Base-by-base conservation (phyloP, 495 filamentous ascomycete species). In the Durotheca rogersii region DNA sequence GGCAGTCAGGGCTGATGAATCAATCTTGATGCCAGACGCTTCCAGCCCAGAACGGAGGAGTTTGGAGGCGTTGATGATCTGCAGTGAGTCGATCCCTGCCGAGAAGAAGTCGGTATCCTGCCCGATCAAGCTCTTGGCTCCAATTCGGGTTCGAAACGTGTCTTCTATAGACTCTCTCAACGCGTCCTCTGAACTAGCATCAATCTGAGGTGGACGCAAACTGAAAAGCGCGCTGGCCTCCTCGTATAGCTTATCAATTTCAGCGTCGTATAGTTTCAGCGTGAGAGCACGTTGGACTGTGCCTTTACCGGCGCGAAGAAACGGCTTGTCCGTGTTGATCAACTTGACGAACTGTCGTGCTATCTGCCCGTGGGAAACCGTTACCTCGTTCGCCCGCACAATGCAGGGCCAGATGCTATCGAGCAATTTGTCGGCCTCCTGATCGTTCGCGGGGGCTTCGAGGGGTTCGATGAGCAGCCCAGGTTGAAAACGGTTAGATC, bases 271-370 rank as follows among this genome's bases (percentile, higher is more conserved):
- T 38, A 77, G 51, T 32, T 71, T 68, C 1, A 76, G 31, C 0
- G 76, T 77, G 7, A 54, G 47, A 6, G 67, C 65, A 5, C 80
- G 69, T 57, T 78, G 72, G 1, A 82, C 64, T 1, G 76, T 80
- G 0, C 81, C 82, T 63, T 87, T 85, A 0, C 69, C 70, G 3
- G 81, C 74, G 4, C 75, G 63, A 2, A 69, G 56, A 53, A 85
- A 78, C 0, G 80, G 80, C 47, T 78, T 82, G 9, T 68, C 59
- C 0, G 67, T 67, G 0, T 66, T 53, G 1, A 76, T 62, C 6
- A 86, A 42, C 10, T 65, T 21, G 12, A 80, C 67, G 33, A 68
- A 60, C 10, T 63, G 60, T 19, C 71, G 63, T 9, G 65, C 60
- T 30, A 75, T 71, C 52, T 64, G 69, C 29, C 72, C 73, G 45